A percentile compares a stretch with the other conserved stretches of the same genome.
These are phyloP conservation scores for Capronia epimyces DNA, from an alignment of 2,329 filamentous ascomycete genomes.

Conservation along the genomic window DNA sequence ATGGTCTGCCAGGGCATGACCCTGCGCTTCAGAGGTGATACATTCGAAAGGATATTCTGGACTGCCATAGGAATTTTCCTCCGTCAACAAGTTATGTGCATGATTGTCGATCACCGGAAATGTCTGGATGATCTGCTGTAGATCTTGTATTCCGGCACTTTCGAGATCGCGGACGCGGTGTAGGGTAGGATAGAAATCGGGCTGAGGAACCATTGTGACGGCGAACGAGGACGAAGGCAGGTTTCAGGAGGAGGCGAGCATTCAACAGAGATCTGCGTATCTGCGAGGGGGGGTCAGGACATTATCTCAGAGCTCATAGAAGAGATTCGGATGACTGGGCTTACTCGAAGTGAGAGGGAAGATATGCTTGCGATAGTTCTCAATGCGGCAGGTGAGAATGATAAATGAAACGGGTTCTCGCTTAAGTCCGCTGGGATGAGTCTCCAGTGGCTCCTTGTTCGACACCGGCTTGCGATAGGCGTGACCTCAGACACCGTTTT, in stretches of 20 bases:
- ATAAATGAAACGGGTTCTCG: neutral
- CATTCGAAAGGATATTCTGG: slow-evolving; percentile 49
- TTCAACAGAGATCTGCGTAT: neutral
- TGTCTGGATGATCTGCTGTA: slow-evolving; percentile 35
- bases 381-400: neutral
- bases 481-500: neutral
- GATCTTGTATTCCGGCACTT: slow-evolving; percentile 29
- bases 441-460: neutral
- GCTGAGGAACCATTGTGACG: slow-evolving; percentile 19
- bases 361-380: neutral
- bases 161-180: slow-evolving; percentile 24
- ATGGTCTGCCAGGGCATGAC: slow-evolving; percentile 56
- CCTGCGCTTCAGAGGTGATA: slow-evolving; percentile 68
- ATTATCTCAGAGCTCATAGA: neutral
- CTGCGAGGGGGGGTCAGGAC: neutral
- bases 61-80: slow-evolving; percentile 31
- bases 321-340: neutral
- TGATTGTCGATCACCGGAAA: slow-evolving; percentile 47
- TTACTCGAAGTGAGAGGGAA: neutral
- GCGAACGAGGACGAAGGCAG: slow-evolving; percentile 51
- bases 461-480: neutral
- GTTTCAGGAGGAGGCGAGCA: neutral
- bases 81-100: slow-evolving; percentile 42
- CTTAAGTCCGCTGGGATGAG: neutral
- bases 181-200: slow-evolving; percentile 33